Conservation (phyloP, 805 yeast species). For the Nakazawaea anatomiae region DNA sequence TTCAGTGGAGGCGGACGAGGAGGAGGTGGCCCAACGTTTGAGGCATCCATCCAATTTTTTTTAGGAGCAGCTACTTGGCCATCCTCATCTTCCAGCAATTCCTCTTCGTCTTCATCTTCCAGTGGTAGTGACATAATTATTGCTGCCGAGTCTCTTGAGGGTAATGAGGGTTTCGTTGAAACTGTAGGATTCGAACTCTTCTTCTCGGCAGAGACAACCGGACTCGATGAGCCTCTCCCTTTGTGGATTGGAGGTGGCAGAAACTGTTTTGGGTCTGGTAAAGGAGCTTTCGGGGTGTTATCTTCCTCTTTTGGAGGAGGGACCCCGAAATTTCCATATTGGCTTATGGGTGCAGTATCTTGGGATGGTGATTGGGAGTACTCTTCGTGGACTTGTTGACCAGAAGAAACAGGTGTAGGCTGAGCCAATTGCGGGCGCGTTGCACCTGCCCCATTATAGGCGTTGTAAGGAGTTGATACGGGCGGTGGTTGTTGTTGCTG, state of each 20-base stretch:
- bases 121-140: neutral
- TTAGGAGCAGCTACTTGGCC: neutral
- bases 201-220: neutral
- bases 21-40: conserved; percentile 5
- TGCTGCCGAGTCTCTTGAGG: neutral
- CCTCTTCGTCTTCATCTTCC: neutral
- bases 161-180: neutral
- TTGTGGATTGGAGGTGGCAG: conserved; percentile 37
- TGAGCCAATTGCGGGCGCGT: neutral
- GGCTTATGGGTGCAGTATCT: neutral
- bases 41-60: conserved; percentile 4
- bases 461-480: neutral
- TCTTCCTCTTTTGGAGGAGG: conserved; percentile 7
- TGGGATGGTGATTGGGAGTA: neutral
- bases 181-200: too few species aligned
- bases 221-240: conserved; percentile 16
- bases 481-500: neutral
- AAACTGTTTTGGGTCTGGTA: conserved; percentile 31
- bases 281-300: conserved; percentile 18
- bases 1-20: conserved; percentile 2
- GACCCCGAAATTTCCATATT: conserved; percentile 9
- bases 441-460: neutral
- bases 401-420: neutral
- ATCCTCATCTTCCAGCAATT: neutral
- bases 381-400: neutral